Base-by-base conservation (phyloP, 495 filamentous ascomycete genomes). In the Hypoxylon fragiforme region DNA sequence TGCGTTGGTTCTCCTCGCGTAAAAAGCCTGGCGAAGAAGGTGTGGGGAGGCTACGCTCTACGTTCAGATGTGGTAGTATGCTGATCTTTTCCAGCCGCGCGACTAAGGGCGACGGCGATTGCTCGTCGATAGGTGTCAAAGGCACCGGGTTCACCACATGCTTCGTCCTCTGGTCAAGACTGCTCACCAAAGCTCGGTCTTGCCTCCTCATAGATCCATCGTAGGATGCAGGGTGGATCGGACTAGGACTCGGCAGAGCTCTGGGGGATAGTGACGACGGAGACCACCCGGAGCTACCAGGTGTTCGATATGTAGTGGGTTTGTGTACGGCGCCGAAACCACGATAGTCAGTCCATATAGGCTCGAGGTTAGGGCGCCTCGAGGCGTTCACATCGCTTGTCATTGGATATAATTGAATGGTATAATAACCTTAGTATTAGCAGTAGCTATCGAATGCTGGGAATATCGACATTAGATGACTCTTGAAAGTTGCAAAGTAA, bases 171-270 rank as follows among this genome's bases (percentile, higher is more conserved):
- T 63, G 68, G 16, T 72, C 73, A 3, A 75, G 50, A 28, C 68
- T 69, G 28, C 74, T 66, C 12, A 75, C 51, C 56, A 76, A 51
- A n/a, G 70, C 70, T 34, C 63, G 58, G 48, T 74, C 72, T 34
- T 72, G 73, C 36, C 58, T 66, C 34, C 66, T 64, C 69, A 72
- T 72, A 1, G 57, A 45, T 2, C 57, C 52, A 53, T 76, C 74
- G 26, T 69, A 70, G 11, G 63, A 60, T 1, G 52, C 31, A 3
- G 73, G 65, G 26, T 74, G 61, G 31, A 77, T 53, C 20, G 71
- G 70, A 26, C 68, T 75, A 0, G 70, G 70, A 30, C 71, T 70
- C 3, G 70, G 70, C 26, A 70, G 45, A 15, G 43, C 57, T 46
- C 43, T 65, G n/a, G 67, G 67, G 8, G 67, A 60, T 45, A 55